A percentile compares a stretch with the other conserved stretches of the same genome.
phyloP scores from a whole-genome alignment of 257 asterid genomes.

The Cinchona pubescens region DNA sequence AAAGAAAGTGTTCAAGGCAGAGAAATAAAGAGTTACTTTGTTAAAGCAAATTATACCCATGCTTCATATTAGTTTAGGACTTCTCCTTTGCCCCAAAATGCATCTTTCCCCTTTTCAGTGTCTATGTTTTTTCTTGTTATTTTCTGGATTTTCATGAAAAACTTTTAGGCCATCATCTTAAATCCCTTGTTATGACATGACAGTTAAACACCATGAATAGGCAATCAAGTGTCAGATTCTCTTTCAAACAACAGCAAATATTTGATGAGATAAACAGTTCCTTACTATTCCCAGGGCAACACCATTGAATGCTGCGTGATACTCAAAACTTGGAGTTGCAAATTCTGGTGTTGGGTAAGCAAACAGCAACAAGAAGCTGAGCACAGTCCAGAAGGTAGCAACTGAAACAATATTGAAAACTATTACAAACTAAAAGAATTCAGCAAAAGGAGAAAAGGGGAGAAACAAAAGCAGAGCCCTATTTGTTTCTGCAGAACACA shows the following conservation, averaged over 20 bases:
- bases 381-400: slow-evolving; percentile 73
- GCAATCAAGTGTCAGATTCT: not conserved
- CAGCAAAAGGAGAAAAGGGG: not conserved
- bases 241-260: not conserved
- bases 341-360: slow-evolving; percentile 96
- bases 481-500: not conserved
- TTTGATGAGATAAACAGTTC: slow-evolving; percentile 5
- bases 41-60: not conserved
- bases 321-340: slow-evolving; percentile 94
- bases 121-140: not conserved
- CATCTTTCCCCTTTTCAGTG: not conserved
- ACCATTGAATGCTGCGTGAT: slow-evolving; percentile 82
- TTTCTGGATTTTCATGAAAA: not conserved
- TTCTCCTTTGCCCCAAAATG: not conserved
- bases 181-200: not conserved
- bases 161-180: not conserved
- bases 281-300: slow-evolving; percentile 96
- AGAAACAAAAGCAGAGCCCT: not conserved
- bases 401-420: slow-evolving; percentile 48
- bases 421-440: not conserved
- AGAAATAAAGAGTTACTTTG: no score
- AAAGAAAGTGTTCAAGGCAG: not conserved
- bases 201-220: not conserved
- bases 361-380: slow-evolving; percentile 84
- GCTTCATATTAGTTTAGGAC: not conserved